Evolutionary conservation across 164 flowering plant species (phyloP).

Genomic region (Nymphaea thermarum): DNA sequence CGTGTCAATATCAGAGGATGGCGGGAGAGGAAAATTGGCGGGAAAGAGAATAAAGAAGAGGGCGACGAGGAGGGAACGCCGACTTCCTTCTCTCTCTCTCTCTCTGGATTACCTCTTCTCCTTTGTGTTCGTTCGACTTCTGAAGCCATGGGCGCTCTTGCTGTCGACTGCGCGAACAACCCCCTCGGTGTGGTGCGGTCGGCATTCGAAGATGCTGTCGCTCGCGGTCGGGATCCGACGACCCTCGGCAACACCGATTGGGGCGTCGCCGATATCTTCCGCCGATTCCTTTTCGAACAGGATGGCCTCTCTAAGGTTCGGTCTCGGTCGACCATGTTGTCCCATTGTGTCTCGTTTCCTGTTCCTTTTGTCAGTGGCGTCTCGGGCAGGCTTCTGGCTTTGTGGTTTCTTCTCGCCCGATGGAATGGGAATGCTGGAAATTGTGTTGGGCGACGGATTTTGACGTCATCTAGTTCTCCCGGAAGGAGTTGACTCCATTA

Average conservation of each 20-base stretch:
- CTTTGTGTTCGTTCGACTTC: neutral
- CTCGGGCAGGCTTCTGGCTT: neutral
- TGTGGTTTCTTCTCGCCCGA: too few relatives aligned
- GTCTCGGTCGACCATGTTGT: neutral
- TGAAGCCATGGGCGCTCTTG: slow-evolving; percentile 57
- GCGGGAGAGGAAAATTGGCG: neutral
- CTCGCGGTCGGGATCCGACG: slow-evolving; percentile 42
- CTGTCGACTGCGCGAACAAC: slow-evolving; percentile 67
- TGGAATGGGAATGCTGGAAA: too few relatives aligned
- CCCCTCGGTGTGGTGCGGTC: slow-evolving; percentile 89
- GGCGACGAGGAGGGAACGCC: too few relatives aligned
- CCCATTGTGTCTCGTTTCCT: neutral
- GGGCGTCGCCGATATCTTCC: slow-evolving; percentile 68
- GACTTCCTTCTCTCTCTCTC: neutral
- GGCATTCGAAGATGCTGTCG: slow-evolving; percentile 61
- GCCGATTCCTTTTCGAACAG: slow-evolving; percentile 42
- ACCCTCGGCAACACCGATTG: slow-evolving; percentile 51
- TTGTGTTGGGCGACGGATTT: too few relatives aligned
- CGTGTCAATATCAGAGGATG: neutral
- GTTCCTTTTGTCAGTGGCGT: slow-evolving; percentile 2
- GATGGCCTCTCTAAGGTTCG: slow-evolving; percentile 49
- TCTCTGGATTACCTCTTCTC: neutral
- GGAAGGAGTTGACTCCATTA: too few relatives aligned
- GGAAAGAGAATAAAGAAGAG: neutral
- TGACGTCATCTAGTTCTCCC: too few relatives aligned